Base-by-base conservation (phyloP, 176 grass and related monocot species). In the Puya raimondii region DNA sequence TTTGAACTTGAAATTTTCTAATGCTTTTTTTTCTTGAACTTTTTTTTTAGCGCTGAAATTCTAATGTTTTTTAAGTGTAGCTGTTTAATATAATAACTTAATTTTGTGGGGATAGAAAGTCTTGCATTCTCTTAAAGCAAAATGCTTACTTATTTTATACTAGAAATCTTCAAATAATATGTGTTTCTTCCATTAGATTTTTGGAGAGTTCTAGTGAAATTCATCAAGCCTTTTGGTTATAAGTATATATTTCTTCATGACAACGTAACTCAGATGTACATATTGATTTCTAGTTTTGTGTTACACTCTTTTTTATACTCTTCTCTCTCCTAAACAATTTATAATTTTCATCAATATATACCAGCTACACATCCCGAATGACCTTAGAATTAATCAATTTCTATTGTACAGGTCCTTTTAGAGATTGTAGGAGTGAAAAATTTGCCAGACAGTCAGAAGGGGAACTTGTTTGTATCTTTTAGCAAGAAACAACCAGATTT, bases 381-480 rank as follows among this genome's bases (percentile, higher is more conserved):
- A 66, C 21, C 47, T 48, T 52, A 21, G 2, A 68, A 27, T 53
- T 65, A 68, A 52, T 80, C 4, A 10, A 70, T 75, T 73, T 50
- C 23, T 15, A 12, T 9, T 72, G 66, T 80, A 13, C 82, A 97
- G 94, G 77, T 97, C 53, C 84, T 84, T 78, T 85, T 97, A 63
- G 81, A 97, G 80, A 87, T 90, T 86, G 84, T 97, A 61, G 94
- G 82, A 16, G 79, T 97, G 51, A 90, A 85, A 77, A 78, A 92
- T 79, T 73, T 91, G 25, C 79, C 84, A 72, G 57, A 76, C 50
- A 27, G 80, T 84, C 74, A 49, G 81, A 80, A 82, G 49, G 85
- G 87, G 71, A 85, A 53, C 66, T 73, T 90, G 17, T 88, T 80
- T 80, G 78, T 92, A 74, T 58, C 61, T 70, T 90, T 99, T 66